Conservation (phyloP, 2,329 filamentous ascomycete genomes). For the Talaromyces sp. region DNA sequence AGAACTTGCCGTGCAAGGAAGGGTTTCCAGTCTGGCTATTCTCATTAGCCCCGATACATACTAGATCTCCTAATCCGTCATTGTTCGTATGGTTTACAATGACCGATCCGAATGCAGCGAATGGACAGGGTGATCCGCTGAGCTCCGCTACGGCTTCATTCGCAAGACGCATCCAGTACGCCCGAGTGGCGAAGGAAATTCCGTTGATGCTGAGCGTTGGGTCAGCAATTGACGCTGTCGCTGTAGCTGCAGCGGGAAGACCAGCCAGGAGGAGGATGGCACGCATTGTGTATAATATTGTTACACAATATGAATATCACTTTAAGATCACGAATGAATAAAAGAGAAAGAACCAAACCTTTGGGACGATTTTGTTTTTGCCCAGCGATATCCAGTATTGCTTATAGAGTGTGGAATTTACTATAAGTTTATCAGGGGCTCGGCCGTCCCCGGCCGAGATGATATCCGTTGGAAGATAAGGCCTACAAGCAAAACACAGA, state of each 20-base stretch:
- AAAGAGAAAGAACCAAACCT: background rate
- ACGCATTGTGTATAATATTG: background rate
- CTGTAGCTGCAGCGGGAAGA: background rate
- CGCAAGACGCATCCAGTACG: constrained; percentile 50
- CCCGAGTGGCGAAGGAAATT: constrained; percentile 36
- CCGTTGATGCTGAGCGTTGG: constrained; percentile 19
- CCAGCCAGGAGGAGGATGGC: background rate
- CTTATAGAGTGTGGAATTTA: background rate
- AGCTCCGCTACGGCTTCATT: constrained; percentile 41
- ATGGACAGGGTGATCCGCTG: constrained; percentile 44
- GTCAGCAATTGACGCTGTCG: constrained; percentile 7
- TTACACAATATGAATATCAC: background rate
- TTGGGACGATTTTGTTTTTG: background rate
- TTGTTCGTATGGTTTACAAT: constrained; percentile 51
- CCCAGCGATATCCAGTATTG: background rate
- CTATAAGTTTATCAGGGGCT: background rate
- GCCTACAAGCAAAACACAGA: background rate
- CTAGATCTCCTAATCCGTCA: constrained; percentile 20
- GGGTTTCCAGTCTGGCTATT: constrained; percentile 45
- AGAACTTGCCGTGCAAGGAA: constrained; percentile 43
- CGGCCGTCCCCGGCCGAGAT: background rate
- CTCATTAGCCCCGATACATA: constrained; percentile 49
- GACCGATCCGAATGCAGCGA: constrained; percentile 49
- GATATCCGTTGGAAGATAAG: background rate
- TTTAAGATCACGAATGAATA: background rate